These are phyloP conservation scores for Coniferiporia sulphurascens DNA, from an alignment of 1,284 basidiomycete genomes.

Conservation along the genomic window DNA sequence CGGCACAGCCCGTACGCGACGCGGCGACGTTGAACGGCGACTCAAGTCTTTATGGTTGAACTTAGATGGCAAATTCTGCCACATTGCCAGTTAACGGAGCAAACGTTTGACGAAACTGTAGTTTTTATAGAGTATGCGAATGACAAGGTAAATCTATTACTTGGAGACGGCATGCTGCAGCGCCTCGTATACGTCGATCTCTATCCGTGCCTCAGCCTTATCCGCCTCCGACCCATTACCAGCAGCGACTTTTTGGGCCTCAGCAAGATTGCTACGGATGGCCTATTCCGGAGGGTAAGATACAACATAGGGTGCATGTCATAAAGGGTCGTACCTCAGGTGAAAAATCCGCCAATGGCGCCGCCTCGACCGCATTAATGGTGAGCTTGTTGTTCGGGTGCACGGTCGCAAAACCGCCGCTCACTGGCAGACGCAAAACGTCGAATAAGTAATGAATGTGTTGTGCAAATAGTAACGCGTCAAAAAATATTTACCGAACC, in stretches of 20 bases:
- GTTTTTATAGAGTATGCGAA: not conserved
- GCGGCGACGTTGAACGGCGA: too few species aligned
- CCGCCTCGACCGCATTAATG: conserved; percentile 96
- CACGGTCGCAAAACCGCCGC: conserved; percentile 95
- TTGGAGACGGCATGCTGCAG: conserved; percentile 82
- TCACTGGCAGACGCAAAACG: conserved; percentile 50
- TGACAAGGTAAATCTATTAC: conserved; percentile 29
- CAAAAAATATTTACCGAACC: conserved; percentile 76
- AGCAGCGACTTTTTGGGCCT: conserved; percentile 79
- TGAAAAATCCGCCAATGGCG: conserved; percentile 89
- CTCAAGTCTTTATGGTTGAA: too few species aligned
- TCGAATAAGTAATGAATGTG: not conserved
- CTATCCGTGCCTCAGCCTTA: conserved; percentile 92
- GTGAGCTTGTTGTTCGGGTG: conserved; percentile 97
- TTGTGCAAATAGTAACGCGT: too few species aligned
- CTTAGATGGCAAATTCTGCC: too few species aligned
- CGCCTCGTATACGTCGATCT: conserved; percentile 95
- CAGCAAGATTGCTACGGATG: conserved; percentile 84
- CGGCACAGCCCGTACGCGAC: too few species aligned
- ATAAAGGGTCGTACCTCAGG: conserved; percentile 54
- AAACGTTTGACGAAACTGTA: too few species aligned
- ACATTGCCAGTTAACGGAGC: too few species aligned
- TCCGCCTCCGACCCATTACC: conserved; percentile 89
- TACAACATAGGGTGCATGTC: not conserved
- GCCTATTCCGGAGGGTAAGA: conserved; percentile 52